Base-by-base conservation (phyloP, 257 asterid genomes). In the Haberlea rhodopensis region DNA sequence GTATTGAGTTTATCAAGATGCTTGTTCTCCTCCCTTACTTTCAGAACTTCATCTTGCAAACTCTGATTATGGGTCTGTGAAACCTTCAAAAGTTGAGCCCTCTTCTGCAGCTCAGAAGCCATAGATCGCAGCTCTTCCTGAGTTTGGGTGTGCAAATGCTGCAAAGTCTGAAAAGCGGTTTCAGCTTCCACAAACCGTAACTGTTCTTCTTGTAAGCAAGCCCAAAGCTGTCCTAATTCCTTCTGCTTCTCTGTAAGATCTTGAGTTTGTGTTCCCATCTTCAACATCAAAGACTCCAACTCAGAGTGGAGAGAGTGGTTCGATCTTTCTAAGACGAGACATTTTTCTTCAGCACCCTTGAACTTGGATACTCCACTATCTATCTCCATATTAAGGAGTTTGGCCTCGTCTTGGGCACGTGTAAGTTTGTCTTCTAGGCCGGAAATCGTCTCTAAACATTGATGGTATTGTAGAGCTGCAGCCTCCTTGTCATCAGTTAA, bases 141-240 rank as follows among this genome's bases (percentile, higher is more conserved):
- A 62, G 92, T 84, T 63, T 85, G 81, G 25, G 96, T 84, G 48
- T 90, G 96, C 81, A 88, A 84, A 71, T 86, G 96, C 85, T 86
- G 97, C 80, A 94, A 70, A 28, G 99, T 85, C 64, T 90, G 95
- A 67, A 94, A 94, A 45, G 96, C 97, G 34, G 96, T 87, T 80
- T 94, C 97, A 65, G 97, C 97, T 76, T 90, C 97, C 51, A 90
- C 89, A 69, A 90, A 94, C 24, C 86, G 96, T 78, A 85, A 64
- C 10, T 92, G 82, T 71, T 94, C 99, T 76, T 94, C 99, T 45
- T 90, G 97, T 59, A 94, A 68, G 70, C 95, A 79, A 66, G 84
- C 82, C 97, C 97, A 87, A 48, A 94, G 88, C 51, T 79, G 78
- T 52, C 90, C 96, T 40, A 94, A 62, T 62, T 94, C 96, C 75